Conservation (phyloP, 106 monocot species). For the Dactylorhiza incarnata region DNA sequence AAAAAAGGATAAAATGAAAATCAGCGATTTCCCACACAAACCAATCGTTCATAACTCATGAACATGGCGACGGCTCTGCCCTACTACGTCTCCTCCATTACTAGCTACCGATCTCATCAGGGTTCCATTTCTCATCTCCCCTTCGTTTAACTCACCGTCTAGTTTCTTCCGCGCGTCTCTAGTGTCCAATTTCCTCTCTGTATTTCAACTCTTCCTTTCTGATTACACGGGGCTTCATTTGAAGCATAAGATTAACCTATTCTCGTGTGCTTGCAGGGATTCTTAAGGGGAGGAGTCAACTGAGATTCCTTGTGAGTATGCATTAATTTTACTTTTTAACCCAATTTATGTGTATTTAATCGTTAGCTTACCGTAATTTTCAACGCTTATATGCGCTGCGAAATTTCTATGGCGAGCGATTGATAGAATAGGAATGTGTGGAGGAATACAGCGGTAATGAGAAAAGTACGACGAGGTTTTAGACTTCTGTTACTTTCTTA, state of each 20-base stretch:
- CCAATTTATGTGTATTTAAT: neutral
- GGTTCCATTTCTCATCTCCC: neutral
- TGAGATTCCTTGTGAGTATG: neutral
- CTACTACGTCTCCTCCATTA: neutral
- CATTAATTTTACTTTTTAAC: neutral
- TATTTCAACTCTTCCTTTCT: neutral
- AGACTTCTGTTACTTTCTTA: neutral
- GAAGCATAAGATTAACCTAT: neutral
- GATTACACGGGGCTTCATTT: neutral
- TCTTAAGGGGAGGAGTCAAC: neutral
- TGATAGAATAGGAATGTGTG: neutral
- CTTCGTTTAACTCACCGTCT: neutral
- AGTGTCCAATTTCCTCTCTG: neutral
- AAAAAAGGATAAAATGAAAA: neutral
- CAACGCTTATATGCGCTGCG: neutral
- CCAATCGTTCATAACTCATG: neutral
- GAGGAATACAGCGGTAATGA: neutral
- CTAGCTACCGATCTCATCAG: neutral
- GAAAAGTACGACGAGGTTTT: neutral
- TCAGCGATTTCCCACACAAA: neutral
- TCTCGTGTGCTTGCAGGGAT: neutral
- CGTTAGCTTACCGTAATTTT: neutral
- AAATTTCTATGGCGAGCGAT: neutral
- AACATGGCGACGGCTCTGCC: neutral
- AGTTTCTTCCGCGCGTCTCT: neutral